Base-by-base conservation (phyloP, 306 rosid genomes). In the Vigna reflexopilosa region DNA sequence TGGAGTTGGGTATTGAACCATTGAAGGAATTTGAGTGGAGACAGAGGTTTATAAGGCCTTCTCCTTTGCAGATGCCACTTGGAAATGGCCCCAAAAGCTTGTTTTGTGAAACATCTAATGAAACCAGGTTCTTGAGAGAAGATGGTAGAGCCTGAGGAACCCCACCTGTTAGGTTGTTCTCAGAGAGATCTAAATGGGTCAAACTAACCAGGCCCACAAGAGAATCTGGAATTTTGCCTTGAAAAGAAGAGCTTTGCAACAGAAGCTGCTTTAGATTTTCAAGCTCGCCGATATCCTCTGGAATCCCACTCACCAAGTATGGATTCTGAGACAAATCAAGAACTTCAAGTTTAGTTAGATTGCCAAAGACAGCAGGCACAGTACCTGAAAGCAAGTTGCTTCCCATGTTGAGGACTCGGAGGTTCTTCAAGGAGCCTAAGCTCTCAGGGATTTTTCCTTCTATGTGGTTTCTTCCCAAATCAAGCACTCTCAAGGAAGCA, bases 291-390 rank as follows among this genome's bases (percentile, higher is more conserved):
- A 95, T 72, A 70, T 77, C 91, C 76, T 76, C 66, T 5, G 98
- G 97, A 87, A 95, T 86, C 85, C 91, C 90, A 88, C 98, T 93
- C 83, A 79, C 81, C 87, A 95, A 77, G 90, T 87, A 73, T 13
- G 88, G 72, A 84, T 95, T 95, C 71, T 83, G 88, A 77, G 99
- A 95, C 87, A 95, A 83, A 83, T 95, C 97, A 86, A 95, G 90
- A 22, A 95, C 86, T 42, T 85, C 75, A 78, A 95, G 92, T 83
- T 88, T 86, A 52, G 91, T 82, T 11, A 95, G 83, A 77, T 95
- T 93, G 9, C 85, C 80, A 77, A 92, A 89, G 15, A 89, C 73
- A 73, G 80, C 48, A 65, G 93, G 93, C 16, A 90, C 88, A 64
- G 12, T 86, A 85, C 99, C 99, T 52, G 98, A 89, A 55, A 95